Base-by-base conservation (phyloP, 192 early-diverging fungal genomes). In the Rhizophlyctis rosea region DNA sequence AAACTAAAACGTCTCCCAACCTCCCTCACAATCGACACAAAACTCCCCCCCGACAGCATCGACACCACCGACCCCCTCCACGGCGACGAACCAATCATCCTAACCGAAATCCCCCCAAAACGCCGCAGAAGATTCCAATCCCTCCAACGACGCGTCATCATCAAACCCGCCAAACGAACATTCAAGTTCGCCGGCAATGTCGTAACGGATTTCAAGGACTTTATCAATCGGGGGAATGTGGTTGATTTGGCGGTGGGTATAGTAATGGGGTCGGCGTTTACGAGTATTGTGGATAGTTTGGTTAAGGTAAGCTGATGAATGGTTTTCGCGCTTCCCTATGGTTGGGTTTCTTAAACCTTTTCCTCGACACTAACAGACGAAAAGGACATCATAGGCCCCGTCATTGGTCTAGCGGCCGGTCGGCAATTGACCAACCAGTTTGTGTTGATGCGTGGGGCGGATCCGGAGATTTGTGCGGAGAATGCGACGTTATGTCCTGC, bases 231-330 rank as follows among this genome's bases (percentile, higher is more conserved):
- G 18, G 62, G 62, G 28, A 86, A 86, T 60, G 85, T 86, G 1
- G 70, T 87, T 48, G 86, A 87, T 35, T 52, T 87, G 36, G 86
- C 86, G 47, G 81, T 86, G 13, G 87, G 85, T 67, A 70, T 89
- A 30, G 80, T 89, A 50, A 84, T 89, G 51, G 87, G 86, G 67
- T 72, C 77, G 36, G 81, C 84, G 16, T 88, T 86, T 72, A 81
- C 78, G 4, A 61, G 60, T 32, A 76, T 79, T 47, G 76, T 83
- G 60, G 80, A 54, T 14, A 54, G 61, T 13, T 33, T 74, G 29
- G 67, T 67, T 48, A 23, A 11, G 18, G 67, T 60, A 18, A 21
- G 59, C 24, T 21, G 35, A n/a, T 55, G 57, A 3, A 62, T 62
- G 49, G 7, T 18, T 18, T 24, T 34, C 32, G 39, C 9, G 39